These are phyloP conservation scores for Naganishia antarctica DNA, from an alignment of 768 basidiomycete species.

Conservation along the genomic window DNA sequence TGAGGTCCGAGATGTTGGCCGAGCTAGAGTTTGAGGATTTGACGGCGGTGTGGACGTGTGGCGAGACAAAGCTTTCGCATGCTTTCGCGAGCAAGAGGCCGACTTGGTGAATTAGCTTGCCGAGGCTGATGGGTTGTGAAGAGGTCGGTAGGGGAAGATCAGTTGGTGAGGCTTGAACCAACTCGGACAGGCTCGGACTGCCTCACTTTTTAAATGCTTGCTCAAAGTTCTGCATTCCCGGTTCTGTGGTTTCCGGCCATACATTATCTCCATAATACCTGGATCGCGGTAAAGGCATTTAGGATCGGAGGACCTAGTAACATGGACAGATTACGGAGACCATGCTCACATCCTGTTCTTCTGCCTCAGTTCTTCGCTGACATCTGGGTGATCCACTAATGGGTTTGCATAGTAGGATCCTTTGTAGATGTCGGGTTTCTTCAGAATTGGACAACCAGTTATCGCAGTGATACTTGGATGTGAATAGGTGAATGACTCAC, in stretches of 20 bases:
- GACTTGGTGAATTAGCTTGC: slow-evolving; percentile 62
- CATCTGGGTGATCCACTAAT: slow-evolving; percentile 61
- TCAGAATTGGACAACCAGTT: too few species aligned
- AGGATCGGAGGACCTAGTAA: neutral
- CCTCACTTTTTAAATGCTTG: slow-evolving; percentile 82
- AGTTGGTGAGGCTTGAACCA: too few species aligned
- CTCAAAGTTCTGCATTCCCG: slow-evolving; percentile 67
- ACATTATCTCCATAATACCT: slow-evolving; percentile 79
- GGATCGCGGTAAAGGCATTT: neutral
- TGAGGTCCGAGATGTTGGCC: slow-evolving; percentile 58
- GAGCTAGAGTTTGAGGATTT: slow-evolving; percentile 8
- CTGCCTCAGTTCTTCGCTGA: slow-evolving; percentile 56
- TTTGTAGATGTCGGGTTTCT: slow-evolving; percentile 66
- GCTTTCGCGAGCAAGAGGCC: slow-evolving; percentile 77
- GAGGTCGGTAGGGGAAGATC: neutral
- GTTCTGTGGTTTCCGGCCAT: slow-evolving; percentile 55
- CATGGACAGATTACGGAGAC: neutral
- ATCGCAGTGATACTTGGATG: too few species aligned
- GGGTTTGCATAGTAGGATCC: slow-evolving; percentile 92
- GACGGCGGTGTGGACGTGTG: slow-evolving; percentile 3
- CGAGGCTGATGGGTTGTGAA: slow-evolving; percentile 53
- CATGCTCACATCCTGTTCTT: slow-evolving; percentile 60
- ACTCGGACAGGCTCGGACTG: too few species aligned
- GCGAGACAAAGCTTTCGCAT: slow-evolving; percentile 80
- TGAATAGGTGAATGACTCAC: slow-evolving; percentile 36